A percentile compares a stretch with the other conserved stretches of the same genome.
Conservation (phyloP, 805 yeast genomes). For the Candida multigemmis region DNA sequence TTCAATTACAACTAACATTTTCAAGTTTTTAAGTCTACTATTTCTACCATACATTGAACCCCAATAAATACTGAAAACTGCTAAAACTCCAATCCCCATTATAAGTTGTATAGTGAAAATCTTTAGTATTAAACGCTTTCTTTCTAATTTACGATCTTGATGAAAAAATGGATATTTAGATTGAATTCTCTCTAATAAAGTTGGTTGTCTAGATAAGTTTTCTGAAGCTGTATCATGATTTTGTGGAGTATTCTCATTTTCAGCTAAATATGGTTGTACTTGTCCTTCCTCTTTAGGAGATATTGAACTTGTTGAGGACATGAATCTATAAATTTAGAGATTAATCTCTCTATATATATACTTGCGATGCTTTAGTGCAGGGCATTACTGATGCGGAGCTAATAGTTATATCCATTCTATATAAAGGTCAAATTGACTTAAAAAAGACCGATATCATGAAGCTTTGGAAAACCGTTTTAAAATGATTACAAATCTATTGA, state of each 20-base stretch:
- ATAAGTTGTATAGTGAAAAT: conserved; percentile 13
- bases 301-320: not conserved
- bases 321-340: not conserved
- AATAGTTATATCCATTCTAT: too few relatives aligned
- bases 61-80: conserved; percentile 31
- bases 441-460: too few relatives aligned
- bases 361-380: too few relatives aligned
- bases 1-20: conserved; percentile 27
- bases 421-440: too few relatives aligned
- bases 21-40: conserved; percentile 19
- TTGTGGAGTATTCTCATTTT: not conserved
- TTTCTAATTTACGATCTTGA: conserved; percentile 10
- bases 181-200: conserved; percentile 14
- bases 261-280: not conserved
- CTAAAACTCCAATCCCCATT: conserved; percentile 25
- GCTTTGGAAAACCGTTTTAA: too few relatives aligned
- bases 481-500: too few relatives aligned
- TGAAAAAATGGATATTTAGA: conserved; percentile 23
- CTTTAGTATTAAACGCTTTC: conserved; percentile 10
- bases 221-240: not conserved
- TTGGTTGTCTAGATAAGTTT: conserved; percentile 5
- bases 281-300: not conserved
- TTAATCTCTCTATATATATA: too few relatives aligned
- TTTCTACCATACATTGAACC: conserved; percentile 25
- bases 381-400: too few relatives aligned